These are phyloP conservation scores for Excoecaria cochinchinensis DNA, from an alignment of 345 rosid genomes.

Conservation along the genomic window DNA sequence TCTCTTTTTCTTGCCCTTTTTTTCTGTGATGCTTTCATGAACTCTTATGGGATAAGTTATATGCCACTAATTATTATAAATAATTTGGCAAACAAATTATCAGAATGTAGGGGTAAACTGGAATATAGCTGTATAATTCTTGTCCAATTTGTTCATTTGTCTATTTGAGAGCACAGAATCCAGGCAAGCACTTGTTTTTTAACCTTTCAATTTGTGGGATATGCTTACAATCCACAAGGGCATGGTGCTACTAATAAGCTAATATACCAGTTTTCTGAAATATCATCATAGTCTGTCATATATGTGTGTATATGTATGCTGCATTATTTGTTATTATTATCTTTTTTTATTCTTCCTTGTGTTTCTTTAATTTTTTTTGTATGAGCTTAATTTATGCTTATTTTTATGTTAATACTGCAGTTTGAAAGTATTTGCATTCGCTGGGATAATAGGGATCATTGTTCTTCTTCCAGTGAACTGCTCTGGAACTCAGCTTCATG, in stretches of 20 bases:
- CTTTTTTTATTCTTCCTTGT: slow-evolving; percentile 1
- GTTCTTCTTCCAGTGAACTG: slow-evolving; percentile 88
- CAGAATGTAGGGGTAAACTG: neutral
- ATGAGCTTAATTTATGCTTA: slow-evolving; percentile 9
- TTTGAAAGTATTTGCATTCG: slow-evolving; percentile 78
- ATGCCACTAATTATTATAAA: neutral
- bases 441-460: slow-evolving; percentile 81
- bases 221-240: neutral
- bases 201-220: neutral
- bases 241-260: neutral
- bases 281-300: neutral
- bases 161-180: neutral
- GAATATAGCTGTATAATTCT: neutral
- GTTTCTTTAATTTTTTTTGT: neutral
- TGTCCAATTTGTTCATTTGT: neutral
- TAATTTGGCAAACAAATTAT: neutral
- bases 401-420: slow-evolving; percentile 49
- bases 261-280: neutral
- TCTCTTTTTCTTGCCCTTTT: neutral
- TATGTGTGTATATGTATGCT: neutral
- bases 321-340: neutral
- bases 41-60: neutral
- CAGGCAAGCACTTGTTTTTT: slow-evolving; percentile 4
- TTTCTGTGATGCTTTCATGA: no score
- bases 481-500: slow-evolving; percentile 58